Evolutionary conservation across 2,329 filamentous ascomycete genomes (phyloP).

Genomic region (Pseudogymnoascus sp.): DNA sequence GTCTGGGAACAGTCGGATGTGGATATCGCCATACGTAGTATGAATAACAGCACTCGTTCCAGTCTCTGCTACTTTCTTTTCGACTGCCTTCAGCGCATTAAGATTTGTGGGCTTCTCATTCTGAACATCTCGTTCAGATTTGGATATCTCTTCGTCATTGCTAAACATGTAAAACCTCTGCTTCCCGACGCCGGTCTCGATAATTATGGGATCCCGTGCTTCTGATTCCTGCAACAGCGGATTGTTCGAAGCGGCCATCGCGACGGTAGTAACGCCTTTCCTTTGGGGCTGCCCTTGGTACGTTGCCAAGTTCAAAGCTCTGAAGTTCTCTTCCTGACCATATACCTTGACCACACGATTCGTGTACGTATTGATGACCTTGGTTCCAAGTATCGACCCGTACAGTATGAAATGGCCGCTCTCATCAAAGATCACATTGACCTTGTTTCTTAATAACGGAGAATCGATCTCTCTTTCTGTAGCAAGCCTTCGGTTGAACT

Average conservation of each 20-base stretch:
- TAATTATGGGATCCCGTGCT: slow-evolving; percentile 78
- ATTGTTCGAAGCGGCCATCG: slow-evolving; percentile 94
- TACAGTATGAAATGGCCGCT: slow-evolving; percentile 93
- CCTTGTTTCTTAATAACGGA: slow-evolving; percentile 56
- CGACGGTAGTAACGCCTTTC: slow-evolving; percentile 86
- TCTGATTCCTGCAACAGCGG: slow-evolving; percentile 90
- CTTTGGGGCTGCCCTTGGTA: slow-evolving; percentile 96
- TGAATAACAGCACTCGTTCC: slow-evolving; percentile 79
- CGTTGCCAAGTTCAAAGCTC: slow-evolving; percentile 72
- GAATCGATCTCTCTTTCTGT: slow-evolving; percentile 81
- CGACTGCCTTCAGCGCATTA: slow-evolving; percentile 45
- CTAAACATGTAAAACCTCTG: slow-evolving; percentile 97
- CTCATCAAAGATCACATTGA: slow-evolving; percentile 91
- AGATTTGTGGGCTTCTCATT: slow-evolving; percentile 81
- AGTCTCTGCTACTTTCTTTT: slow-evolving; percentile 59
- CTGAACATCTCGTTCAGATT: slow-evolving; percentile 80
- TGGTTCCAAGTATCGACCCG: slow-evolving; percentile 83
- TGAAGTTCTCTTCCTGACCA: slow-evolving; percentile 80
- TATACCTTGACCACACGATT: slow-evolving; percentile 88
- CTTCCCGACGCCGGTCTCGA: slow-evolving; percentile 77
- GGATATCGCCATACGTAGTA: slow-evolving; percentile 89
- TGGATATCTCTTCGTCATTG: slow-evolving; percentile 76
- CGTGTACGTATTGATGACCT: slow-evolving; percentile 92
- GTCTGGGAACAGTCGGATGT: slow-evolving; percentile 85
- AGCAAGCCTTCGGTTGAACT: slow-evolving; percentile 82